Percentiles rank a stretch among this genome's conserved stretches.
These are phyloP conservation scores for Hippophae rhamnoides DNA, from an alignment of 306 rosid species.

Conservation along the genomic window DNA sequence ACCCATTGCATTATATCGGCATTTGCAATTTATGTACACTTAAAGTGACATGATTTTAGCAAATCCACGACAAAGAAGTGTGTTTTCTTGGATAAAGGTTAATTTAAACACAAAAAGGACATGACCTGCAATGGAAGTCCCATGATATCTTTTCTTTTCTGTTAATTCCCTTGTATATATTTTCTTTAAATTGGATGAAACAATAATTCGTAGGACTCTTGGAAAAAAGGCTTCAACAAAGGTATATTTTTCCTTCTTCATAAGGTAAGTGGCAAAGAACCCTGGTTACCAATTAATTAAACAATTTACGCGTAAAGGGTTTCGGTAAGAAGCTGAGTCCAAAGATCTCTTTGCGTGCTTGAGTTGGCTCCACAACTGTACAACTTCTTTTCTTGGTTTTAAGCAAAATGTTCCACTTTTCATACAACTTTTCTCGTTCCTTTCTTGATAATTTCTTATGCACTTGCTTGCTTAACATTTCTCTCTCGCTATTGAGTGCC, in stretches of 20 bases:
- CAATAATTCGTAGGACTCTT: too few species aligned
- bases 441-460: conserved; percentile 44
- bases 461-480: conserved; percentile 66
- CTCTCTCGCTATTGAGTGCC: conserved; percentile 62
- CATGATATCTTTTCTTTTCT: too few species aligned
- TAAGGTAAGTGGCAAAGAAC: background rate
- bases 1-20: too few species aligned
- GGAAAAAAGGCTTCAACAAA: too few species aligned
- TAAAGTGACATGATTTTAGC: too few species aligned
- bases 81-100: background rate
- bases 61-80: background rate
- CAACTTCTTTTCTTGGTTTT: conserved; percentile 60
- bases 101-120: too few species aligned
- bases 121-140: too few species aligned
- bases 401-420: conserved; percentile 56
- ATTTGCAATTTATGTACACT: too few species aligned
- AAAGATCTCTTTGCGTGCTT: conserved; percentile 43
- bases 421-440: conserved; percentile 54
- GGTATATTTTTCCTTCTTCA: too few species aligned
- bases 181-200: too few species aligned
- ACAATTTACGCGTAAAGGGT: conserved; percentile 19
- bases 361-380: conserved; percentile 37
- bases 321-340: conserved; percentile 47
- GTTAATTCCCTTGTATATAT: too few species aligned
- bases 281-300: conserved; percentile 39